These are phyloP conservation scores for Metschnikowia kofuensis DNA, from an alignment of 805 yeast genomes.

Conservation along the genomic window DNA sequence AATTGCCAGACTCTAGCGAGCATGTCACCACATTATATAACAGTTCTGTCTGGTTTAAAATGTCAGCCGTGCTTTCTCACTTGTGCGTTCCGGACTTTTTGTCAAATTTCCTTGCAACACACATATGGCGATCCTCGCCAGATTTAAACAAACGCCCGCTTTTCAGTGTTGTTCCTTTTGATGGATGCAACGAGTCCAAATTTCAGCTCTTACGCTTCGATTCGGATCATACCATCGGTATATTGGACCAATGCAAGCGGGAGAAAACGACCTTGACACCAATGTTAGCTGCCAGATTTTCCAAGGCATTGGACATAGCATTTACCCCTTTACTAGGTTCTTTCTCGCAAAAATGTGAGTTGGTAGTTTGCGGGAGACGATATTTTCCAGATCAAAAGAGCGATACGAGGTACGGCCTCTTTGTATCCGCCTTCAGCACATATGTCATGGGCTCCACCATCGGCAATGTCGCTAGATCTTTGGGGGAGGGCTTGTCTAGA, in stretches of 20 bases:
- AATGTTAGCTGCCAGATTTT: conserved; percentile 7
- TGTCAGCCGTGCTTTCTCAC: background rate
- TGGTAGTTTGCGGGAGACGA: conserved; percentile 13
- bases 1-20: conserved; percentile 3
- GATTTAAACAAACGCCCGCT: conserved; percentile 10
- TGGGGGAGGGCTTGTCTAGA: conserved; percentile 1
- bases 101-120: background rate
- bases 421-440: conserved; percentile 3
- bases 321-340: conserved; percentile 4
- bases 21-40: conserved; percentile 6
- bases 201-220: conserved; percentile 6
- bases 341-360: conserved; percentile 7
- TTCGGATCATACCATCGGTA: conserved; percentile 1
- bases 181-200: conserved; percentile 3
- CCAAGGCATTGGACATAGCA: conserved; percentile 2
- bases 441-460: conserved; percentile 3
- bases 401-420: conserved; percentile 12
- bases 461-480: background rate
- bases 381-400: conserved; percentile 8
- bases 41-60: background rate
- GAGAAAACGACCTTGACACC: conserved; percentile 12
- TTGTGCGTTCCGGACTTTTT: conserved; percentile 3
- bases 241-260: conserved; percentile 7
- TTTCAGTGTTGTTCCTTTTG: conserved; percentile 8
- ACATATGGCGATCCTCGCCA: conserved; percentile 2